These are phyloP conservation scores for Boeremia lycopersici DNA, from an alignment of 2,329 filamentous ascomycete species.

Conservation along the genomic window DNA sequence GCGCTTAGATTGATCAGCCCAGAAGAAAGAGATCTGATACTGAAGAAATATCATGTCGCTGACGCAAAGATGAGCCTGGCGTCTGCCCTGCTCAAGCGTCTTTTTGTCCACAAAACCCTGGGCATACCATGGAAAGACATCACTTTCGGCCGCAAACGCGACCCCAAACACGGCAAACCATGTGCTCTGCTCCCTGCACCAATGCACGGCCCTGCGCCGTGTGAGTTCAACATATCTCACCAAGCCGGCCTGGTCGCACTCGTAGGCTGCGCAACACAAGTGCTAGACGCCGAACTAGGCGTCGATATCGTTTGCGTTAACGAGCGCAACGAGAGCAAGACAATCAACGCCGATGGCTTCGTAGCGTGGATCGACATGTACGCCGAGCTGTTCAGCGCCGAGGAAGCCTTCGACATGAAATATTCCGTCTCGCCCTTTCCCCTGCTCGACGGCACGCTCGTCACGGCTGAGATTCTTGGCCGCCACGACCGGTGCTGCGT, in stretches of 20 bases:
- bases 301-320: conserved; percentile 77
- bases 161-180: conserved; percentile 58
- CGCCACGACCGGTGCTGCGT: conserved; percentile 51
- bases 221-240: conserved; percentile 80
- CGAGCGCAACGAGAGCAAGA: conserved; percentile 68
- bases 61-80: conserved; percentile 77
- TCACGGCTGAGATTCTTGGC: conserved; percentile 50
- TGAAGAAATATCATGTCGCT: conserved; percentile 68
- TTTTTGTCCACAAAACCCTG: conserved; percentile 66
- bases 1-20: conserved; percentile 51
- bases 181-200: conserved; percentile 51
- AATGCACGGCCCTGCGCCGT: conserved; percentile 37
- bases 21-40: conserved; percentile 63
- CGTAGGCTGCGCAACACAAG: conserved; percentile 52
- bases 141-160: conserved; percentile 60
- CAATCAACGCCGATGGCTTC: conserved; percentile 68
- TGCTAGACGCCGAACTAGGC: conserved; percentile 61
- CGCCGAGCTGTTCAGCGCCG: conserved; percentile 69
- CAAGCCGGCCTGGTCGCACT: conserved; percentile 77
- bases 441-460: conserved; percentile 48
- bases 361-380: conserved; percentile 73
- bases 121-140: conserved; percentile 66
- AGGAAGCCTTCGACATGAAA: conserved; percentile 69
- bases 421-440: conserved; percentile 53
- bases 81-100: conserved; percentile 75